phyloP scores from a whole-genome alignment of 2,329 filamentous ascomycete species.

The Monilinia polystroma region DNA sequence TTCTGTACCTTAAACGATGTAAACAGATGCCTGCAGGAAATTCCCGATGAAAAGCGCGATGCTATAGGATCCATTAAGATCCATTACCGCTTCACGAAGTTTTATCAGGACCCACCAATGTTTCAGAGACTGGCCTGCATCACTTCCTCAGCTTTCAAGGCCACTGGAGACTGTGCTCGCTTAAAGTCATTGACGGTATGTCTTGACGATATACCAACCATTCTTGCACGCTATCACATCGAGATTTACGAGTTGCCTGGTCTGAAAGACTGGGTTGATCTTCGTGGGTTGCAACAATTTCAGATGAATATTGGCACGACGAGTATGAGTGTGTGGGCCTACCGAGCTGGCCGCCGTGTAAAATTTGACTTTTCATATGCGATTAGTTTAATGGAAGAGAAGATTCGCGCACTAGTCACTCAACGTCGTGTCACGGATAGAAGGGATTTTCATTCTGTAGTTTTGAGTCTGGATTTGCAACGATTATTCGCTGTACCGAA shows the following conservation, averaged over 20 bases:
- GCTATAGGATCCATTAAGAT: no score
- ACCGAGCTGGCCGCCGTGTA: not conserved
- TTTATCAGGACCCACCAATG: no score
- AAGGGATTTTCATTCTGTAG: not conserved
- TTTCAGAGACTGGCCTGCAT: no score
- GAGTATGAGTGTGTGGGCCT: not conserved
- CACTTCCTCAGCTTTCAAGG: no score
- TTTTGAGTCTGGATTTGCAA: not conserved
- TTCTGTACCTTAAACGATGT: no score
- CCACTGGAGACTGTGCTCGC: no score
- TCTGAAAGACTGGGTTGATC: not conserved
- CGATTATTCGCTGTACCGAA: not conserved
- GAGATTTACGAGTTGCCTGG: not conserved
- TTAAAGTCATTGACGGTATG: not conserved
- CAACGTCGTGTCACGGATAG: not conserved
- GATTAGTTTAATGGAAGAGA: not conserved
- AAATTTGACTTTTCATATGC: not conserved
- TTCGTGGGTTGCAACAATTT: not conserved
- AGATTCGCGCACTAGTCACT: not conserved
- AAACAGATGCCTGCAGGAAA: no score
- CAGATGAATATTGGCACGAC: not conserved
- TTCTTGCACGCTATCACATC: not conserved
- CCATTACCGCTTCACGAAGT: no score
- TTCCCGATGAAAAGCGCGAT: no score
- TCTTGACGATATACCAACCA: not conserved